These are phyloP conservation scores for Mortierella sp. DNA, from an alignment of 371 early-diverging fungal genomes.

Conservation along the genomic window DNA sequence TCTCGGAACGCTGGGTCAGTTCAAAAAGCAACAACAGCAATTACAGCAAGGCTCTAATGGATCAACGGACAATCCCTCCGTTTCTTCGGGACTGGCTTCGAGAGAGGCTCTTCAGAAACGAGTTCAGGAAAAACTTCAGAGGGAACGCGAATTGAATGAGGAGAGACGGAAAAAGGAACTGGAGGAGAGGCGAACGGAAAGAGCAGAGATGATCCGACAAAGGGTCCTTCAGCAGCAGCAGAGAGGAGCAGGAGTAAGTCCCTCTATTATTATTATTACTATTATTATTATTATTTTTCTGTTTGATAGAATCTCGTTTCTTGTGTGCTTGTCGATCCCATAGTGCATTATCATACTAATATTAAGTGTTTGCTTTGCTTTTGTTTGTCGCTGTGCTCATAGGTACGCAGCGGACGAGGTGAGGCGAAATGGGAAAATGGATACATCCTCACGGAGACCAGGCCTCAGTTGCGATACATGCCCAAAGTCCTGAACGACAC, in stretches of 20 bases:
- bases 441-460: slow-evolving; percentile 41
- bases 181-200: slow-evolving; percentile 18
- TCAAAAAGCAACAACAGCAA: slow-evolving; percentile 25
- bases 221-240: background rate
- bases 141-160: slow-evolving; percentile 25
- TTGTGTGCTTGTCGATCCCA: too few species aligned
- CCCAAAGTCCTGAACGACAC: slow-evolving; percentile 44
- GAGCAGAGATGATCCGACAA: background rate
- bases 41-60: background rate
- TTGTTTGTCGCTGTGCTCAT: background rate
- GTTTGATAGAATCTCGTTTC: too few species aligned
- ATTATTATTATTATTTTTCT: too few species aligned
- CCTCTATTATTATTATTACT: too few species aligned
- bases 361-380: background rate
- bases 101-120: slow-evolving; percentile 39
- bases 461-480: slow-evolving; percentile 43
- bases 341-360: background rate
- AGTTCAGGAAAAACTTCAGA: slow-evolving; percentile 33
- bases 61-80: background rate
- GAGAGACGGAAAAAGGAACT: slow-evolving; percentile 17
- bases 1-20: slow-evolving; percentile 40
- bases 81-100: slow-evolving; percentile 7
- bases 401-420: background rate
- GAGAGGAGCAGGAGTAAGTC: background rate
- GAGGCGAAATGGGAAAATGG: slow-evolving; percentile 28